Base-by-base conservation (phyloP, 768 basidiomycete species). In the Pleurotus djamor region DNA sequence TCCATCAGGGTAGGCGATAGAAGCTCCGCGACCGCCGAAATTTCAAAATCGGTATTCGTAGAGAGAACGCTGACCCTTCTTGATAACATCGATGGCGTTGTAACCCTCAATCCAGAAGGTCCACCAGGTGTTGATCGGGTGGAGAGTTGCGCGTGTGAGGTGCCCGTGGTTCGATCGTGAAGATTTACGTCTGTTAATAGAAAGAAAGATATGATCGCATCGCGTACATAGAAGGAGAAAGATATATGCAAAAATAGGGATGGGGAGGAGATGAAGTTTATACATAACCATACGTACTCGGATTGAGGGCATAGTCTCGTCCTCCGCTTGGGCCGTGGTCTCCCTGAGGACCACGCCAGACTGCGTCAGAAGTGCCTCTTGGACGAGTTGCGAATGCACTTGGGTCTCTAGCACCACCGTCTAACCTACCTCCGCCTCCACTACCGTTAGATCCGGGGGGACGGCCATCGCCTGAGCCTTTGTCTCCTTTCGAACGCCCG, bases 341-440 rank as follows among this genome's bases (percentile, higher is more conserved):
- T 17, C 54, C 54, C 54, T 56, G 54, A 52, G 51, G 51, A 33
- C 69, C 73, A 44, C 74, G 74, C 81, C 81, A 83, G 52, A 74
- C 81, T n/a, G 83, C 82, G 65, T 92, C 90, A 34, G 88, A 89
- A 61, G 89, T 83, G n/a, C 89, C 89, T 54, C 91, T 81, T 16
- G 87, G 86, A 2, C 83, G 79, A 12, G 83, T 70, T 61, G 79
- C 71, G 69, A 72, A 72, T 61, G 66, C 68, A 62, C 68, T 60
- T 37, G 66, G 56, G 17, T 56, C 71, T 58, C 60, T 67, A 44
- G 41, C 38, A 33, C 63, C 63, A n/a, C 67, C 68, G 12, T 65
- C 65, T 28, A 74, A 74, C 49, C 70, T 62, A 14, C 71, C 70
- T 32, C 72, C 71, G 45, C 74, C 78, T 21, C 78, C 75, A 17